These are phyloP conservation scores for Rugonectria rugulosa DNA, from an alignment of 2,329 filamentous ascomycete species.

Conservation along the genomic window DNA sequence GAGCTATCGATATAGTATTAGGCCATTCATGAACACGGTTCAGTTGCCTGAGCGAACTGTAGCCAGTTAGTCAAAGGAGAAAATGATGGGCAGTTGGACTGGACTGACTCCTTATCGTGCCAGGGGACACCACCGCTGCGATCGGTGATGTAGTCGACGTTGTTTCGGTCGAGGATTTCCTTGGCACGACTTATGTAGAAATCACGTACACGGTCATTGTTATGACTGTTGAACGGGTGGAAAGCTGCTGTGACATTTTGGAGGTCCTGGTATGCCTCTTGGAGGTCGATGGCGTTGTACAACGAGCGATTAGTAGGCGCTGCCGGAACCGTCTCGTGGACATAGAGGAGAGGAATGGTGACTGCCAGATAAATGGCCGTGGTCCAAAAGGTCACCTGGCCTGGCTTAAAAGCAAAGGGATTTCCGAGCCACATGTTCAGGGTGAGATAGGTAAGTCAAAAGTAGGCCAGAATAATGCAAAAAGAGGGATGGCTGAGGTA, in stretches of 20 bases:
- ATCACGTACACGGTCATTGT: conserved; percentile 80
- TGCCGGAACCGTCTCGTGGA: conserved; percentile 79
- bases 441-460: neutral
- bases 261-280: conserved; percentile 87
- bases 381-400: conserved; percentile 82
- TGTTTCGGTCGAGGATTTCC: conserved; percentile 71
- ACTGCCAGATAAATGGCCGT: conserved; percentile 80
- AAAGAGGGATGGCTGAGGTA: neutral
- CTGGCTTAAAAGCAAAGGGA: conserved; percentile 78
- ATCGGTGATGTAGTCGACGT: conserved; percentile 55
- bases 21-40: neutral
- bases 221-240: conserved; percentile 88
- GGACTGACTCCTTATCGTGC: conserved; percentile 34
- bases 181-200: conserved; percentile 78
- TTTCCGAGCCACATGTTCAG: conserved; percentile 49
- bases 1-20: neutral
- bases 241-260: conserved; percentile 76
- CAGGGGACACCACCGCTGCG: conserved; percentile 42
- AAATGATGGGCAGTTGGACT: neutral
- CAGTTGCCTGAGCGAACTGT: neutral
- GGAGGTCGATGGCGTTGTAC: conserved; percentile 74
- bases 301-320: conserved; percentile 61
- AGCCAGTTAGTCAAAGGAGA: neutral
- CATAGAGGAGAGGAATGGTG: conserved; percentile 72
- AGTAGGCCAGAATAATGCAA: neutral